Base-by-base conservation (phyloP, 495 filamentous ascomycete genomes). In the Neurospora sp. region DNA sequence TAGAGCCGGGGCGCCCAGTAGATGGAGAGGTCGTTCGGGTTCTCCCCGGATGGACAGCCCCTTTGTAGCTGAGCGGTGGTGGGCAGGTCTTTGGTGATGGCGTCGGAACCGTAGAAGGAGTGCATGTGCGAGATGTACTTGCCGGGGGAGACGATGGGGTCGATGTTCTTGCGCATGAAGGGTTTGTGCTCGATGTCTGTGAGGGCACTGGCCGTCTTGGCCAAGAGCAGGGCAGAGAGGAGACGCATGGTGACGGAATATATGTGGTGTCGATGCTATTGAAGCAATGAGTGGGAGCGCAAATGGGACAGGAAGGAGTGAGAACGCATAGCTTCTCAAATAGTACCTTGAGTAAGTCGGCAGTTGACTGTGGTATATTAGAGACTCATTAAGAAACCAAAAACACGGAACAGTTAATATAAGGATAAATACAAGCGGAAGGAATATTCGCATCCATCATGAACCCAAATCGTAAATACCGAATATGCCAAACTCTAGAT, bases 1-100 rank as follows among this genome's bases (percentile, higher is more conserved):
- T 83, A 83, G 2, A 83, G 75, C 6, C 80, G 81, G 21, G 81
- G 80, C 7, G 79, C 78, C 81, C 79, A 82, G 73, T 82, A 80
- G 34, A 81, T 74, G 38, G 77, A 80, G 4, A 82, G 71, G 69
- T 80, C 79, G 70, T 82, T 82, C 28, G 81, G 78, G 73, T 82
- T 82, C 42, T 82, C 81, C 15, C 81, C 81, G 0, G 81, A 82
- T 19, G 81, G 76, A 43, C 79, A 82, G 0, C 81, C 81, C 72
- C 77, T 74, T 69, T 82, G 81, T 5, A 82, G 75, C 43, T 82
- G 69, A 0, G 72, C 79, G 13, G 81, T 82, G 17, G 79, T 81
- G 5, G 81, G 81, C 13, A 82, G 69, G 72, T 78, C 77, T 34
- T 78, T 81, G 37, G 77, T 81, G 15, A 82, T 15, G n/a, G 72